phyloP scores from a whole-genome alignment of 768 basidiomycete genomes.

The Rickenella mellea region DNA sequence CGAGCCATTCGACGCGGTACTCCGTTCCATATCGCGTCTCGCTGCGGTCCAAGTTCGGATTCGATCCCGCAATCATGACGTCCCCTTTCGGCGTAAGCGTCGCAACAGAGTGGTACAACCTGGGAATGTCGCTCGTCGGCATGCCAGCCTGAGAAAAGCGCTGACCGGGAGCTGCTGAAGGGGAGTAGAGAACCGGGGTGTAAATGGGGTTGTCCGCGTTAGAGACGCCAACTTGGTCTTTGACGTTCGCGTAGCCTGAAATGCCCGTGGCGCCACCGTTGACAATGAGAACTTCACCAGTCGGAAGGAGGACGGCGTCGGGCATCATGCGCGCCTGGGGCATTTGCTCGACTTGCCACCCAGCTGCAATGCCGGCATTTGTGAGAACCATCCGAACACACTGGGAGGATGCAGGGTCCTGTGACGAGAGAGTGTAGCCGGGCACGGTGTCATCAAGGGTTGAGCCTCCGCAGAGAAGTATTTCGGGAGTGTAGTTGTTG shows the following conservation, averaged over 20 bases:
- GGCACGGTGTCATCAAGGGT: slow-evolving; percentile 49
- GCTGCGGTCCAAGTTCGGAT: slow-evolving; percentile 75
- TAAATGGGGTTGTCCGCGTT: slow-evolving; percentile 71
- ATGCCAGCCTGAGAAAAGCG: slow-evolving; percentile 54
- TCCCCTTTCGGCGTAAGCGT: slow-evolving; percentile 64
- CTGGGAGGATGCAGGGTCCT: slow-evolving; percentile 63
- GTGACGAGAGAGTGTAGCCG: slow-evolving; percentile 57
- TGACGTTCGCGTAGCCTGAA: slow-evolving; percentile 71
- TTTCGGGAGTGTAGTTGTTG: slow-evolving; percentile 54
- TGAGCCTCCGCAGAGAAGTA: slow-evolving; percentile 75
- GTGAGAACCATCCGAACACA: slow-evolving; percentile 64
- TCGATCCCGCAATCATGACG: slow-evolving; percentile 75
- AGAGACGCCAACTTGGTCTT: slow-evolving; percentile 52
- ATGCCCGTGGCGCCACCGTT: slow-evolving; percentile 71
- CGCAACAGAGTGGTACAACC: slow-evolving; percentile 80
- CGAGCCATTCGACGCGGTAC: slow-evolving; percentile 81
- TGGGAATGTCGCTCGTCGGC: slow-evolving; percentile 56
- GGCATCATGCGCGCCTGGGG: slow-evolving; percentile 68
- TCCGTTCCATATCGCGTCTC: slow-evolving; percentile 71
- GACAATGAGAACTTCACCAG: slow-evolving; percentile 61
- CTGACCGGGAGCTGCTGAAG: slow-evolving; percentile 37
- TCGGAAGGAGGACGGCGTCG: slow-evolving; percentile 74
- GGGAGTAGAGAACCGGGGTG: slow-evolving; percentile 63
- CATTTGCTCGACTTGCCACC: slow-evolving; percentile 73
- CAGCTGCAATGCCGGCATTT: slow-evolving; percentile 49